phyloP scores from a whole-genome alignment of 306 rosid genomes.

The Quercus aquifolioides region DNA sequence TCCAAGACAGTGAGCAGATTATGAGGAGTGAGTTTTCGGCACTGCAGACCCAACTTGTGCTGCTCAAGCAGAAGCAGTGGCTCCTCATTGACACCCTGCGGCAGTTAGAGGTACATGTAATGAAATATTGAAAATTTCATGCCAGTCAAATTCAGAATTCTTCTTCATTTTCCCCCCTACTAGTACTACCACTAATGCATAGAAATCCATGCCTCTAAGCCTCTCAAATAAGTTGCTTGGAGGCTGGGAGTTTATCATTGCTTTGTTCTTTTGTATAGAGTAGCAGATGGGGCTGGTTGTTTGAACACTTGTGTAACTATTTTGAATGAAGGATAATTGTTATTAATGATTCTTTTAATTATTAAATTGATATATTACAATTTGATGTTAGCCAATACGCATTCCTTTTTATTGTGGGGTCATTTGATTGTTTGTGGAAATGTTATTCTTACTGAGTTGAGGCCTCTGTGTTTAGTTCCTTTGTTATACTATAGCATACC shows the following conservation, averaged over 20 bases:
- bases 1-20: constrained; percentile 84
- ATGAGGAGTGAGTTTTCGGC: constrained; percentile 80
- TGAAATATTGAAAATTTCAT: constrained; percentile 34
- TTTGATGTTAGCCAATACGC: not conserved
- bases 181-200: not conserved
- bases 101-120: constrained; percentile 77
- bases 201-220: constrained; percentile 9
- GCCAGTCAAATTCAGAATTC: constrained; percentile 25
- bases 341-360: not conserved
- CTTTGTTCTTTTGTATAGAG: constrained; percentile 12
- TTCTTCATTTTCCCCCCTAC: constrained; percentile 23
- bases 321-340: not conserved
- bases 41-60: constrained; percentile 66
- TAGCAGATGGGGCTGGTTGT: not conserved
- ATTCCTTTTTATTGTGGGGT: not conserved
- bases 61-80: constrained; percentile 93
- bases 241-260: constrained; percentile 8
- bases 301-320: not conserved
- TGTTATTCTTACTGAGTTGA: not conserved
- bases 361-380: not conserved
- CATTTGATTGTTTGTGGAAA: not conserved
- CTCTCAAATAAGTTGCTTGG: constrained; percentile 20
- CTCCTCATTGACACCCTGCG: constrained; percentile 77
- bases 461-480: not conserved
- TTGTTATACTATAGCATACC: not conserved